A percentile compares a stretch with the other conserved stretches of the same genome.
Evolutionary conservation across 1,284 basidiomycete species (phyloP).

Genomic region (Trametes hirsuta): DNA sequence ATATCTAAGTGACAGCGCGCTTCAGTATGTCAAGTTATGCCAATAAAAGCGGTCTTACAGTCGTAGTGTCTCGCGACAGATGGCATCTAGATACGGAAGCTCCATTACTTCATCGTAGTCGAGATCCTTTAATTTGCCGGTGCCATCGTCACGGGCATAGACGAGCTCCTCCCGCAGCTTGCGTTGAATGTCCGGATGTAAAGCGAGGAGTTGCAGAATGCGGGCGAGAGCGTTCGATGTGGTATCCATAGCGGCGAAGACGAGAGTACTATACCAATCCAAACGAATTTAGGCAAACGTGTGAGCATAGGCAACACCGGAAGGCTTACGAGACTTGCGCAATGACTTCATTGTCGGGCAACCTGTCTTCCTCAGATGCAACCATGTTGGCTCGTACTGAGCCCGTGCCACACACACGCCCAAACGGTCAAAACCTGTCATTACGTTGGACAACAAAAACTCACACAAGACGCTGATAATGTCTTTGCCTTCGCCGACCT

Average conservation of each 20-base stretch:
- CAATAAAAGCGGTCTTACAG: slow-evolving; percentile 10
- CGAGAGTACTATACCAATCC: slow-evolving; percentile 9
- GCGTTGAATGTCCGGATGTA: slow-evolving; percentile 13
- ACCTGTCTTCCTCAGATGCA: slow-evolving; percentile 24
- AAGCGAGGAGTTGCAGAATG: slow-evolving; percentile 18
- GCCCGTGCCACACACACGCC: neutral
- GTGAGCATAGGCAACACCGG: too few relatives aligned
- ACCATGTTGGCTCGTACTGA: slow-evolving; percentile 29
- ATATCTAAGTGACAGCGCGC: neutral
- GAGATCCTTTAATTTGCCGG: slow-evolving; percentile 4
- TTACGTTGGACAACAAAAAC: neutral
- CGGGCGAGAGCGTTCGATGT: slow-evolving; percentile 24
- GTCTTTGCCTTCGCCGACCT: slow-evolving; percentile 33
- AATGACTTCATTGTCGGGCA: slow-evolving; percentile 30
- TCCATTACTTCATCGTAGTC: slow-evolving; percentile 18
- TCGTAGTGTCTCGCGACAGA: slow-evolving; percentile 24
- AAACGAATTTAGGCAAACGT: too few relatives aligned
- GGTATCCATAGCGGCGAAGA: slow-evolving; percentile 21
- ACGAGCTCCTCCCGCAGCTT: slow-evolving; percentile 20
- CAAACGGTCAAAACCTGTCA: neutral
- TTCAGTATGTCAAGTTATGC: neutral
- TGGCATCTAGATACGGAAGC: slow-evolving; percentile 25
- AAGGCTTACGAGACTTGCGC: slow-evolving; percentile 29
- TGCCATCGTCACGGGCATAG: slow-evolving; percentile 1
- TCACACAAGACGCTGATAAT: slow-evolving; percentile 34